These are phyloP conservation scores for Heterobasidion irregulare DNA, from an alignment of 1,284 basidiomycete species.

Conservation along the genomic window DNA sequence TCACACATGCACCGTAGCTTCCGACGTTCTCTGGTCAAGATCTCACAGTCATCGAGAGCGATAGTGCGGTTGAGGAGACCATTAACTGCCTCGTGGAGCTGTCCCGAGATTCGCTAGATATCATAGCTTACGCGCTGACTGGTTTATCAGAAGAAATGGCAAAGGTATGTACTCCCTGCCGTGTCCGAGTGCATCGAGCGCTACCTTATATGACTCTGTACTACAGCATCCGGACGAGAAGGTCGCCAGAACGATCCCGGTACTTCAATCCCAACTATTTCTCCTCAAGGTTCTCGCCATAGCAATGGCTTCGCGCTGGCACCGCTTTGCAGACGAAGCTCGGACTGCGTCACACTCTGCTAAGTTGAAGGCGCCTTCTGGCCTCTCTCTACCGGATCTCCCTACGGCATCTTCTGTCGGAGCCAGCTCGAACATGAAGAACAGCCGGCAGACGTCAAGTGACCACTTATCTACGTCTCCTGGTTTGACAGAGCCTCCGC, in stretches of 20 bases:
- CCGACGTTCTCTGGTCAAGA: slow-evolving; percentile 76
- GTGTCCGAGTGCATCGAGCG: neutral
- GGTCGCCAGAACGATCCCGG: slow-evolving; percentile 54
- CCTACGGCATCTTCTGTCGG: slow-evolving; percentile 20
- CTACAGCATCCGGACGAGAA: slow-evolving; percentile 41
- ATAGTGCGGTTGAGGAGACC: slow-evolving; percentile 64
- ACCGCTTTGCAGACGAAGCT: slow-evolving; percentile 27
- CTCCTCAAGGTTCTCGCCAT: slow-evolving; percentile 79
- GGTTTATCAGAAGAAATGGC: slow-evolving; percentile 70
- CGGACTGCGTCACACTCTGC: slow-evolving; percentile 34
- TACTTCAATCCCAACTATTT: slow-evolving; percentile 86
- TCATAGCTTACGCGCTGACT: slow-evolving; percentile 72
- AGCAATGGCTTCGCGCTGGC: slow-evolving; percentile 77
- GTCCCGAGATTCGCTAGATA: slow-evolving; percentile 65
- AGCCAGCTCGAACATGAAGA: slow-evolving; percentile 13
- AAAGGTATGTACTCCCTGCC: slow-evolving; percentile 45
- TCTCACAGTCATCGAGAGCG: slow-evolving; percentile 66
- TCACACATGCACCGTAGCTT: slow-evolving; percentile 40
- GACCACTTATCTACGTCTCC: slow-evolving; percentile 30
- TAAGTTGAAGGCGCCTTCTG: slow-evolving; percentile 20
- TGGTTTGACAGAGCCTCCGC: slow-evolving; percentile 60
- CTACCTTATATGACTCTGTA: neutral
- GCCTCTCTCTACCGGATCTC: slow-evolving; percentile 23
- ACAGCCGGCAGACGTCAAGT: slow-evolving; percentile 26
- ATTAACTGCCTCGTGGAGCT: slow-evolving; percentile 76